phyloP scores from a whole-genome alignment of 2,329 filamentous ascomycete species.

The Grosmannia serpens region DNA sequence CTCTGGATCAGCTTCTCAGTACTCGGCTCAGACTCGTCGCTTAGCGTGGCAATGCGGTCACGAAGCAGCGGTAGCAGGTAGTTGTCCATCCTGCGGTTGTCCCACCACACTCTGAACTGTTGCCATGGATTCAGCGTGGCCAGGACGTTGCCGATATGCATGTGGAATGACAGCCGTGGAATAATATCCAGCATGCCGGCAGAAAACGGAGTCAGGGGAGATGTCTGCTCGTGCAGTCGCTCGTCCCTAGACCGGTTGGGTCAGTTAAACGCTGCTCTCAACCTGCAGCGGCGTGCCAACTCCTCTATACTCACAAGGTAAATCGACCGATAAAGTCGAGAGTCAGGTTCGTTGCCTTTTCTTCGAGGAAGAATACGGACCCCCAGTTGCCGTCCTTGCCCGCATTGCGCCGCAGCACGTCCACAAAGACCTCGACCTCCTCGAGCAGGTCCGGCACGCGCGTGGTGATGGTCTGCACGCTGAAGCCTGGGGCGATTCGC shows the following conservation, averaged over 20 bases:
- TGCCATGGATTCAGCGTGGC: constrained; percentile 17
- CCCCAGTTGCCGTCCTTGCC: constrained; percentile 11
- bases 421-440: constrained; percentile 17
- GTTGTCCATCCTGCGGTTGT: constrained; percentile 17
- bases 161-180: constrained; percentile 2
- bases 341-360: constrained; percentile 11
- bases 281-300: neutral
- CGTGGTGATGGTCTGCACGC: constrained; percentile 20
- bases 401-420: constrained; percentile 14
- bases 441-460: constrained; percentile 22
- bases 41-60: constrained; percentile 13
- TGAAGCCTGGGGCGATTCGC: constrained; percentile 26
- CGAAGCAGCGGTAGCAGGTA: constrained; percentile 18
- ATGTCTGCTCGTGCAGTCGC: constrained; percentile 7
- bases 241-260: neutral
- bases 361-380: constrained; percentile 15
- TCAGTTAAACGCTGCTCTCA: neutral
- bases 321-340: constrained; percentile 18
- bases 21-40: neutral
- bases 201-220: constrained; percentile 4
- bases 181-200: constrained; percentile 7
- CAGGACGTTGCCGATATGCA: constrained; percentile 12
- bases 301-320: constrained; percentile 2
- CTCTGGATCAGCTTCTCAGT: neutral
- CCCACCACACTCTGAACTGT: constrained; percentile 19